These are phyloP conservation scores for Ceratocystis papillata DNA, from an alignment of 2,329 filamentous ascomycete species.

Conservation along the genomic window DNA sequence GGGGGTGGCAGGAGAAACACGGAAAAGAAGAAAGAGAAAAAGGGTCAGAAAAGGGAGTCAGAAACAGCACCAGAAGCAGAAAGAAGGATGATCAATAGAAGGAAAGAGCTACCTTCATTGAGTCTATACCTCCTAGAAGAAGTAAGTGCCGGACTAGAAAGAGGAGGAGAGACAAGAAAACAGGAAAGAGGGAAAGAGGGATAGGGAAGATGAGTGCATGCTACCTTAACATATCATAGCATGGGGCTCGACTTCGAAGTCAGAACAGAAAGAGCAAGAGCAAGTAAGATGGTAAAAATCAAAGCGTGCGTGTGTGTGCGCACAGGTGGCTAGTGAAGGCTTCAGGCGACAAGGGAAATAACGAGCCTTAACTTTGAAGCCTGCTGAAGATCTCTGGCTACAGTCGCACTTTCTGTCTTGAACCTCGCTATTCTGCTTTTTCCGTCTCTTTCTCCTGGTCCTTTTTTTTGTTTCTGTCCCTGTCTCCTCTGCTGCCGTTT, in stretches of 20 bases:
- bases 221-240: conserved; percentile 5
- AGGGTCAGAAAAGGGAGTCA: background rate
- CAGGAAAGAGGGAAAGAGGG: background rate
- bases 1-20: conserved; percentile 4
- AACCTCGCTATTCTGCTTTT: background rate
- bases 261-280: conserved; percentile 1
- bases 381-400: background rate
- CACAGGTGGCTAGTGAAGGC: background rate
- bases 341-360: background rate
- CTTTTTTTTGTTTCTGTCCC: background rate
- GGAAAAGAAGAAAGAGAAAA: conserved; percentile 3
- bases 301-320: background rate
- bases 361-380: background rate
- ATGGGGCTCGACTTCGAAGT: background rate
- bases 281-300: conserved; percentile 4
- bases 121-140: background rate
- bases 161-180: background rate
- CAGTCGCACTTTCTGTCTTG: conserved; percentile 1
- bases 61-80: conserved; percentile 6
- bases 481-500: background rate
- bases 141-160: conserved; percentile 6
- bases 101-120: background rate
- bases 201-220: background rate
- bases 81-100: conserved; percentile 6
- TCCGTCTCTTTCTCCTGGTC: background rate